Evolutionary conservation across 1,284 basidiomycete genomes (phyloP), one percentile per base, ranked within the genome.

Genomic region (Schizophyllum commune): DNA sequence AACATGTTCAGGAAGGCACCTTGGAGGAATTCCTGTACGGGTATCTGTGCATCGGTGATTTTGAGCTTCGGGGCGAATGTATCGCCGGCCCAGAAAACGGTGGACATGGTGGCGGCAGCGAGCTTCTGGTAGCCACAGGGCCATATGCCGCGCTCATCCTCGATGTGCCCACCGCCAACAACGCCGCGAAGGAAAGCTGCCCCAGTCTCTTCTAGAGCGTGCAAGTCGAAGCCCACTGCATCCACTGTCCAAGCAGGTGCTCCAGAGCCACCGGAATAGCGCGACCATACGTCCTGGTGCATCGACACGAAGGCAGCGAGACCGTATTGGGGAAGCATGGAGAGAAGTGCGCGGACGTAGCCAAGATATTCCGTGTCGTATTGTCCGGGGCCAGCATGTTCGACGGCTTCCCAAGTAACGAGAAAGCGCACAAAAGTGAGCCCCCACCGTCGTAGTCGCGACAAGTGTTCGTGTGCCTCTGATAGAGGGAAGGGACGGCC

Each of bases 371-470:
- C 88, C 3, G 72, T 73, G 73, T 98, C 95, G 68, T 93, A 96
- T 27, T 11, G 92, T 68, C 73, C 94, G 89, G 86, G 92, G 65
- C 91, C 96, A 60, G 79, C 83, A 69, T 98, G 97, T 69, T 98
- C 94, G 21, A 99, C 79, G 0, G 95, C 92, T 71, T 99, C 96
- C 97, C 96, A 99, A 1, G 96, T 97, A 3, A 98, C 84, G 19
- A 94, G 85, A 66, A 98, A 89, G 61, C 92, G 80, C 65, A 94
- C 92, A 69, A 94, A 92, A 0, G 91, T 90, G 66, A 95, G 74
- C 1, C 93, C 93, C 94, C 94, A 96, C 72, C 89, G 77, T 57
- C 88, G 77, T 32, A 96, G 76, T 60, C 93, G 77, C 1, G 87
- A 79, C 70, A 95, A 88, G 70, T 96, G 92, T 64, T 91, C 84